Evolutionary conservation across 2,329 filamentous ascomycete species (phyloP).

Genomic region (Trichoderma sp.): DNA sequence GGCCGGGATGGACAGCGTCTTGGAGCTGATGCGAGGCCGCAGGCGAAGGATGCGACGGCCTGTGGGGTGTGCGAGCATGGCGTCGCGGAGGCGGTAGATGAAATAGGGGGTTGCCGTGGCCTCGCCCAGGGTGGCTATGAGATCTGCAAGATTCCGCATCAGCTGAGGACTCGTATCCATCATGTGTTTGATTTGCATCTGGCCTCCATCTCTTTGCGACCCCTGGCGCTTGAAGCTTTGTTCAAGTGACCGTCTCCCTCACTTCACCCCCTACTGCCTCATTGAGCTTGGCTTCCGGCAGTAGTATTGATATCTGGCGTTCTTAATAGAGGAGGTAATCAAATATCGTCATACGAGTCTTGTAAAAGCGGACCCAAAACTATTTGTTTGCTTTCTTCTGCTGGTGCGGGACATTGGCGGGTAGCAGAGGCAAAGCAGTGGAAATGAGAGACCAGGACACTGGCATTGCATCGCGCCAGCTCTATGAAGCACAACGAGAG

Average conservation of each 20-base stretch:
- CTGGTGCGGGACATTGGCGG: not conserved
- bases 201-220: not conserved
- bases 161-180: not conserved
- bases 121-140: conserved; percentile 93
- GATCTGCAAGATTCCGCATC: conserved; percentile 58
- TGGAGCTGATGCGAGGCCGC: conserved; percentile 83
- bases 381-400: conserved; percentile 11
- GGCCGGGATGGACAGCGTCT: conserved; percentile 65
- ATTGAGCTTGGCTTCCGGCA: not conserved
- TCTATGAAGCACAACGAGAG: not conserved
- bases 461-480: not conserved
- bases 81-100: conserved; percentile 85
- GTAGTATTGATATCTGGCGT: too few species aligned
- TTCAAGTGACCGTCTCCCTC: not conserved
- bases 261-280: not conserved
- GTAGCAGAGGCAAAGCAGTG: not conserved
- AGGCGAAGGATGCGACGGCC: conserved; percentile 90
- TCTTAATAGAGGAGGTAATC: not conserved
- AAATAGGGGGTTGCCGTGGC: conserved; percentile 94
- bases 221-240: not conserved
- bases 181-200: not conserved
- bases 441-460: not conserved
- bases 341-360: not conserved
- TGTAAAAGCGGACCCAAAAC: not conserved
- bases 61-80: conserved; percentile 83